A percentile compares a stretch with the other conserved stretches of the same genome.
Conservation (phyloP, 2,329 filamentous ascomycete genomes). For the Metarhizium anisopliae region DNA sequence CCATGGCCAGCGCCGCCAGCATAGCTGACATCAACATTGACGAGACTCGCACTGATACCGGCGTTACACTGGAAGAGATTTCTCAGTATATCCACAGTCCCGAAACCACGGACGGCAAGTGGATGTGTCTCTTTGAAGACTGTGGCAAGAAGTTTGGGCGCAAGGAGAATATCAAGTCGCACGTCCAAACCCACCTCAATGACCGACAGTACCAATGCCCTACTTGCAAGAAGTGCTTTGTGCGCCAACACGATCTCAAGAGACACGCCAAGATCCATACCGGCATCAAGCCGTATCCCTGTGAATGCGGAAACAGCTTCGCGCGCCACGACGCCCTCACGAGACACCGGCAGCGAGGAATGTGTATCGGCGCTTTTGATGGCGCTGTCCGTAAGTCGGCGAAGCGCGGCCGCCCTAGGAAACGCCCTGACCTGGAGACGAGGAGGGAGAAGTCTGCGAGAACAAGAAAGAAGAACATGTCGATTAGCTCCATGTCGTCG, state of each 20-base stretch:
- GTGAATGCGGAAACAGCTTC: slow-evolving; percentile 89
- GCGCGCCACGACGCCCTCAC: slow-evolving; percentile 92
- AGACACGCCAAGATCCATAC: slow-evolving; percentile 96
- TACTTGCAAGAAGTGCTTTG: slow-evolving; percentile 89
- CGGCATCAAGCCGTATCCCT: slow-evolving; percentile 89
- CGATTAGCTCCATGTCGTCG: slow-evolving; percentile 40
- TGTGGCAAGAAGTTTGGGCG: slow-evolving; percentile 90
- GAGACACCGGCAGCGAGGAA: slow-evolving; percentile 85
- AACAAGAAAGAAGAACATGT: slow-evolving; percentile 48
- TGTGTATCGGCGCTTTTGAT: slow-evolving; percentile 93
- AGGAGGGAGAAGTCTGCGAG: slow-evolving; percentile 47
- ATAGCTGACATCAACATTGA: slow-evolving; percentile 56
- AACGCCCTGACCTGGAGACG: slow-evolving; percentile 49
- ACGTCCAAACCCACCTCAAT: slow-evolving; percentile 95
- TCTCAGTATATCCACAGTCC: slow-evolving; percentile 65
- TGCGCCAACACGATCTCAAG: slow-evolving; percentile 94
- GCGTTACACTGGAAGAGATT: slow-evolving; percentile 80
- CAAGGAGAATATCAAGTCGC: slow-evolving; percentile 97
- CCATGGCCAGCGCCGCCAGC: slow-evolving; percentile 48
- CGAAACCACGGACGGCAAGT: slow-evolving; percentile 66
- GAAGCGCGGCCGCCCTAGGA: slow-evolving; percentile 55
- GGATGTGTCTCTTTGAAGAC: slow-evolving; percentile 65
- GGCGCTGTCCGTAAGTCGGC: slow-evolving; percentile 55
- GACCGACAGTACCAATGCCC: slow-evolving; percentile 94
- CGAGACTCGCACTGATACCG: slow-evolving; percentile 64